Conservation (phyloP, 805 yeast species). For the Limtongia smithiae region DNA sequence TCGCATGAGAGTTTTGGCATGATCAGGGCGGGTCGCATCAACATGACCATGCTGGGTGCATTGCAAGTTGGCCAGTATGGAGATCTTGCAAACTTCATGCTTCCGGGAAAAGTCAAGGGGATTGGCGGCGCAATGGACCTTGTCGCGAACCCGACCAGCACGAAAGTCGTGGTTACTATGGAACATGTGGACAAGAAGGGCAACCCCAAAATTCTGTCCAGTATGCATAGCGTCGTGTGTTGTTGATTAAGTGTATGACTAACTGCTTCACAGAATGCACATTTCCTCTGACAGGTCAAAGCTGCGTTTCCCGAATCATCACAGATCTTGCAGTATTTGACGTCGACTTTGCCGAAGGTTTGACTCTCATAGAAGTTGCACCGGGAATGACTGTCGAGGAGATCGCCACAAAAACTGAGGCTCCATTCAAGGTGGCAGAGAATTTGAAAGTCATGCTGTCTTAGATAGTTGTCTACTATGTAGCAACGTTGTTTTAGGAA, state of each 20-base stretch:
- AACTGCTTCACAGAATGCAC: constrained; percentile 39
- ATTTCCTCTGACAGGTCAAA: constrained; percentile 48
- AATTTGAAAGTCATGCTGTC: background rate
- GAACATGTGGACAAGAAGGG: constrained; percentile 50
- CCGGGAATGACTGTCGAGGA: background rate
- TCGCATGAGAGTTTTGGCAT: constrained; percentile 49
- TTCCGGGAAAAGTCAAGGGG: constrained; percentile 50
- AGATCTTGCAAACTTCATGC: constrained; percentile 51
- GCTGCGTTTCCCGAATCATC: constrained; percentile 45
- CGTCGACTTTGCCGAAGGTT: background rate
- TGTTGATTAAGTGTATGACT: background rate
- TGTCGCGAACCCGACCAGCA: constrained; percentile 46
- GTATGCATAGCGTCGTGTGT: background rate
- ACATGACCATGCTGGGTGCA: constrained; percentile 48
- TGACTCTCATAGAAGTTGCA: background rate
- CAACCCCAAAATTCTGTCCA: constrained; percentile 41
- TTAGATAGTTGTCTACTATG: background rate
- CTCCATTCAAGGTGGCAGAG: background rate
- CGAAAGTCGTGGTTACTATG: constrained; percentile 47
- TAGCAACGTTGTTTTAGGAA: no score
- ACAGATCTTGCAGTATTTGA: constrained; percentile 41
- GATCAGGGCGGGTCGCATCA: constrained; percentile 47
- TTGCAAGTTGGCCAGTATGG: constrained; percentile 48
- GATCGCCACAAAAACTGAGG: background rate
- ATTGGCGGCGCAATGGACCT: constrained; percentile 57